phyloP scores from a whole-genome alignment of 1,284 basidiomycete genomes.

The Xerocomus nothofagi region DNA sequence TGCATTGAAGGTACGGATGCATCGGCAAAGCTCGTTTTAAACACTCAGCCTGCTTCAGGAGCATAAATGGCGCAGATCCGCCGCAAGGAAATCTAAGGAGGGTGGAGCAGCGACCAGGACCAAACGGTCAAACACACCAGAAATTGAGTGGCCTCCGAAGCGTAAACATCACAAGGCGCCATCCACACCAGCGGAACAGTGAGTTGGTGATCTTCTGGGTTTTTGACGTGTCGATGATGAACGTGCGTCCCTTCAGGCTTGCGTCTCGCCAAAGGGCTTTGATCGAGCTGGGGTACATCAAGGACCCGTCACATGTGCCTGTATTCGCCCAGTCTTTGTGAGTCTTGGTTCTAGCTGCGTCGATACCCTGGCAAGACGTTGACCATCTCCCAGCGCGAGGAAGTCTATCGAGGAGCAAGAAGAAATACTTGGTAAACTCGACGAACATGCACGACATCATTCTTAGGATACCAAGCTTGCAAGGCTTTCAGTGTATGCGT shows the following conservation, averaged over 20 bases:
- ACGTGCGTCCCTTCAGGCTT: slow-evolving; percentile 40
- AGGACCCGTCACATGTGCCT: slow-evolving; percentile 47
- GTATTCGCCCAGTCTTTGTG: slow-evolving; percentile 65
- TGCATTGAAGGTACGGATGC: slow-evolving; percentile 49
- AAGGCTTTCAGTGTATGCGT: neutral
- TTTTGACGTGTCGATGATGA: slow-evolving; percentile 2
- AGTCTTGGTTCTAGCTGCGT: slow-evolving; percentile 27
- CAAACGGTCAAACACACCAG: slow-evolving; percentile 32
- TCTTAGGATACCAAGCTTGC: neutral
- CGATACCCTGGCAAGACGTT: neutral
- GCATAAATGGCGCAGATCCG: slow-evolving; percentile 32
- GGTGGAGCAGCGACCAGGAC: slow-evolving; percentile 11
- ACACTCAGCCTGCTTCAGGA: slow-evolving; percentile 22
- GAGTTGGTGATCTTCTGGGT: slow-evolving; percentile 20
- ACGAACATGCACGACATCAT: slow-evolving; percentile 30
- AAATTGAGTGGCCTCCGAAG: slow-evolving; percentile 62
- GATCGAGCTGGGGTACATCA: slow-evolving; percentile 58
- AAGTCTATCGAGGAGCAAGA: slow-evolving; percentile 44
- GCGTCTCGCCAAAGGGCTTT: slow-evolving; percentile 55
- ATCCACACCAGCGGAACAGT: slow-evolving; percentile 53
- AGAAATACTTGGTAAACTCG: slow-evolving; percentile 45
- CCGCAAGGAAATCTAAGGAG: slow-evolving; percentile 29
- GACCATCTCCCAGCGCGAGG: slow-evolving; percentile 36
- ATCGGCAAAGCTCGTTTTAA: neutral
- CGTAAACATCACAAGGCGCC: slow-evolving; percentile 56